Conservation (phyloP, 1,284 basidiomycete species). For the Tetrapyrgos nigripes region DNA sequence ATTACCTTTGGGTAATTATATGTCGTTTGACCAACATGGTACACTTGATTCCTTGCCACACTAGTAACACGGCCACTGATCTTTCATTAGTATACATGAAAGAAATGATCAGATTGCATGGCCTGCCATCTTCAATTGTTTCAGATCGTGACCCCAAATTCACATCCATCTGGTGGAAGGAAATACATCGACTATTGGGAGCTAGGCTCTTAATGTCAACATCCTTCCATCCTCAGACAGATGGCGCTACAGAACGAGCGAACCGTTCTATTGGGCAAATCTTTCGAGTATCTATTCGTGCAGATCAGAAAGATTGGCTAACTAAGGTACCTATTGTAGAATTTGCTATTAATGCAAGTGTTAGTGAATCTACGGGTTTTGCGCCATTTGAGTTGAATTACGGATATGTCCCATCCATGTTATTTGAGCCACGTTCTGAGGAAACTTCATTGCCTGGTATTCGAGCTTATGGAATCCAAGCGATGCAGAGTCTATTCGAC, state of each 20-base stretch:
- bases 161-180: conserved; percentile 31
- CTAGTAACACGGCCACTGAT: conserved; percentile 18
- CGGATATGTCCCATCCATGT: conserved; percentile 3
- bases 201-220: conserved; percentile 16
- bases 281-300: too few relatives aligned
- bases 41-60: conserved; percentile 34
- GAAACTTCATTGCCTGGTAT: conserved; percentile 25
- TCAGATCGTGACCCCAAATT: conserved; percentile 34
- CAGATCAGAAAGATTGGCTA: too few relatives aligned
- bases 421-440: neutral
- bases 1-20: conserved; percentile 27
- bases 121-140: conserved; percentile 28
- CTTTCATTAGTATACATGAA: conserved; percentile 24
- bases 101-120: conserved; percentile 31
- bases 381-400: conserved; percentile 44
- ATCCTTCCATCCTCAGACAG: conserved; percentile 20
- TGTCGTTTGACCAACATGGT: conserved; percentile 25
- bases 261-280: too few relatives aligned
- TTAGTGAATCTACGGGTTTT: conserved; percentile 35
- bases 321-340: too few relatives aligned
- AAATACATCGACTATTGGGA: conserved; percentile 31
- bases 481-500: conserved; percentile 24
- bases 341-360: too few relatives aligned
- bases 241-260: too few relatives aligned
- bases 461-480: conserved; percentile 25